Evolutionary conservation across 139 green algal genomes (phyloP).

Genomic region (Chlorella sp.): DNA sequence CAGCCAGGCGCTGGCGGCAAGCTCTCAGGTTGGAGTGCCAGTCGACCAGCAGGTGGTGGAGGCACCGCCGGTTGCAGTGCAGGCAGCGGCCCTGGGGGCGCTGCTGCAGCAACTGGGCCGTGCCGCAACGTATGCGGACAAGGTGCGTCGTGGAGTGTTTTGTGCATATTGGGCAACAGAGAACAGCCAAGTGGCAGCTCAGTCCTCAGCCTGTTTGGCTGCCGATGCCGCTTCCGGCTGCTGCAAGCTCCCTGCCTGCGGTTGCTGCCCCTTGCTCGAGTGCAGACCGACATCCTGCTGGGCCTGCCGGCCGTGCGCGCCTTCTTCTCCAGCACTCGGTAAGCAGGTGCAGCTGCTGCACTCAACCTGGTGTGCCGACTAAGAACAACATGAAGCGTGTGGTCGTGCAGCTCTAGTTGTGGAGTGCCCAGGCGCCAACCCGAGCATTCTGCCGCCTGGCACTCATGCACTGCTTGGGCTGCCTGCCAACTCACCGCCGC

Average conservation of each 20-base stretch:
- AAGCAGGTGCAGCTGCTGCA: not conserved
- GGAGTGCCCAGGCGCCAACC: not conserved
- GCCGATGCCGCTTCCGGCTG: too few species aligned
- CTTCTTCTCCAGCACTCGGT: slow-evolving; percentile 15
- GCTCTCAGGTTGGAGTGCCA: not conserved
- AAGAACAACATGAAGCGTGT: too few species aligned
- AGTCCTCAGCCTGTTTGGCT: too few species aligned
- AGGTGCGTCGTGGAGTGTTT: slow-evolving; percentile 14
- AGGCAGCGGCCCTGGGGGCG: slow-evolving; percentile 1
- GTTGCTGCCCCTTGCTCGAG: not conserved
- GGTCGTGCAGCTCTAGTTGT: too few species aligned
- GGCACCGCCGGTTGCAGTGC: not conserved
- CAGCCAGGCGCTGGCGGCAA: not conserved
- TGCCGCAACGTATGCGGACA: not conserved
- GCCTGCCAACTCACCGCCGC: not conserved
- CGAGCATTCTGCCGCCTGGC: not conserved
- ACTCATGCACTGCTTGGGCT: not conserved
- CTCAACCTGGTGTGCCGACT: too few species aligned
- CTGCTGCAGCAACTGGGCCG: slow-evolving; percentile 15
- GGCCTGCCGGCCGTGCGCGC: not conserved
- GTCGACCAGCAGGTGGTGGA: too few species aligned
- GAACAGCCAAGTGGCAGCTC: too few species aligned
- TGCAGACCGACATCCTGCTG: slow-evolving; percentile 34
- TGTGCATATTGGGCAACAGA: not conserved
- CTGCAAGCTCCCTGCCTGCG: too few species aligned